Percentiles rank a stretch among this genome's conserved stretches.
Evolutionary conservation across 2,329 filamentous ascomycete genomes (phyloP).

Genomic region (Diaporthe velutina): DNA sequence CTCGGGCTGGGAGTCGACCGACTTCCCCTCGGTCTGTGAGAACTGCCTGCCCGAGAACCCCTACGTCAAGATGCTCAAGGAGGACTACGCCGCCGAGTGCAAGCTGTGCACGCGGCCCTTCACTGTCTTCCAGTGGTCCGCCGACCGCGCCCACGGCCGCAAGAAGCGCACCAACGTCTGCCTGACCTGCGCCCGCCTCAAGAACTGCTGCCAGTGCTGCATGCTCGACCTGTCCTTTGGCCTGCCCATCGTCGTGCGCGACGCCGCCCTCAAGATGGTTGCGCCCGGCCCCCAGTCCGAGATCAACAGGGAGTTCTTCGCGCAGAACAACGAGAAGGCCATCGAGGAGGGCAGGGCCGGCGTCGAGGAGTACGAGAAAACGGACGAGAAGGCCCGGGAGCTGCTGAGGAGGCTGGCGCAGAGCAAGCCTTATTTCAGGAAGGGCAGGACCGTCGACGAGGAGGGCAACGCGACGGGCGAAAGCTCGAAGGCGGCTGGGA

Average conservation of each 20-base stretch:
- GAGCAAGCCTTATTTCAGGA: conserved; percentile 95
- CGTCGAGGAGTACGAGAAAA: conserved; percentile 94
- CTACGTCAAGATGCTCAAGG: conserved; percentile 99
- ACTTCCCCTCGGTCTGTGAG: conserved; percentile 91
- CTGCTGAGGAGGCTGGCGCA: conserved; percentile 86
- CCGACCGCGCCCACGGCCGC: conserved; percentile 86
- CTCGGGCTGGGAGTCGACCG: conserved; percentile 94
- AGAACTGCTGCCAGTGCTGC: conserved; percentile 99
- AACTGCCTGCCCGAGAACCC: conserved; percentile 96
- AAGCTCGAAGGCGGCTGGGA: conserved; percentile 53
- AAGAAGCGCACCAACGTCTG: conserved; percentile 97
- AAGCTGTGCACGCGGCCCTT: conserved; percentile 94
- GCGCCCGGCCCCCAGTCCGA: conserved; percentile 91
- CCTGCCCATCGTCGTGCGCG: conserved; percentile 91
- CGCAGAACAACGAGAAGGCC: conserved; percentile 95
- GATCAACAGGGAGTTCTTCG: conserved; percentile 97
- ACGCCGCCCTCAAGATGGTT: conserved; percentile 98
- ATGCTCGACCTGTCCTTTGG: conserved; percentile 98
- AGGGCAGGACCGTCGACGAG: conserved; percentile 81
- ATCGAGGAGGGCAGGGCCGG: conserved; percentile 91
- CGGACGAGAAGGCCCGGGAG: conserved; percentile 95
- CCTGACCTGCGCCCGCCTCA: conserved; percentile 94
- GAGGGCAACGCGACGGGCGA: conserved; percentile 56
- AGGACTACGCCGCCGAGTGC: conserved; percentile 92
- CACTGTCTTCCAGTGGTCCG: conserved; percentile 95